Percentiles rank a stretch among this genome's conserved stretches.
Conservation (phyloP, 1,284 basidiomycete species). For the Ganoderma sinense region DNA sequence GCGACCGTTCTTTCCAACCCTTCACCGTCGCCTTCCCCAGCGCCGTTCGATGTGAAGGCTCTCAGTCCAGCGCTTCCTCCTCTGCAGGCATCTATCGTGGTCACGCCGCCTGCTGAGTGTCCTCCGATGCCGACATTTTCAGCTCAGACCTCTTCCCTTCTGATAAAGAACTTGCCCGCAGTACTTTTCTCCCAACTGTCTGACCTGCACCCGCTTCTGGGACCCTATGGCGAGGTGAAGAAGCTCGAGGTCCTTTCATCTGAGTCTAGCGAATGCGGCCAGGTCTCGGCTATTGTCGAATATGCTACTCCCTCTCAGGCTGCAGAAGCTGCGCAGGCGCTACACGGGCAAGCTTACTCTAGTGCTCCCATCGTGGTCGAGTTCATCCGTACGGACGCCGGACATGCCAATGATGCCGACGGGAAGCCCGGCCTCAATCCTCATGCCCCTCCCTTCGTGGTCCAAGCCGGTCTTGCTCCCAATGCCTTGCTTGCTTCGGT, state of each 20-base stretch:
- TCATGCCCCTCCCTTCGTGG: constrained; percentile 43
- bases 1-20: constrained; percentile 59
- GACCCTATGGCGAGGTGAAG: constrained; percentile 74
- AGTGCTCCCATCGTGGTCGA: constrained; percentile 55
- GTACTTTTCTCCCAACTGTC: constrained; percentile 69
- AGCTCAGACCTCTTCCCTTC: constrained; percentile 50
- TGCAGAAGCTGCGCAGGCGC: constrained; percentile 64
- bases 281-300: constrained; percentile 66
- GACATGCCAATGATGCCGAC: constrained; percentile 27
- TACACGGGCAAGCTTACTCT: constrained; percentile 68
- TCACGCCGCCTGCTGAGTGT: constrained; percentile 36
- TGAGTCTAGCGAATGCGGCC: constrained; percentile 43
- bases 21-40: constrained; percentile 46
- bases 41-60: constrained; percentile 34
- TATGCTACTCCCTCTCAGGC: constrained; percentile 61
- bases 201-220: constrained; percentile 76
- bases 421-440: constrained; percentile 42
- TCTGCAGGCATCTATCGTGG: constrained; percentile 29
- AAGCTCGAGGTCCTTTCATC: constrained; percentile 53
- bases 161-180: constrained; percentile 71
- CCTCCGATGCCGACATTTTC: constrained; percentile 23
- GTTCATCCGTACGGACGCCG: constrained; percentile 45
- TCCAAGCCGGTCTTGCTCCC: constrained; percentile 26
- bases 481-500: constrained; percentile 26
- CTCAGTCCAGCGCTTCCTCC: constrained; percentile 31